A percentile compares a stretch with the other conserved stretches of the same genome.
phyloP scores from a whole-genome alignment of 169 alveolate genomes.

The Plasmodium vinckei region DNA sequence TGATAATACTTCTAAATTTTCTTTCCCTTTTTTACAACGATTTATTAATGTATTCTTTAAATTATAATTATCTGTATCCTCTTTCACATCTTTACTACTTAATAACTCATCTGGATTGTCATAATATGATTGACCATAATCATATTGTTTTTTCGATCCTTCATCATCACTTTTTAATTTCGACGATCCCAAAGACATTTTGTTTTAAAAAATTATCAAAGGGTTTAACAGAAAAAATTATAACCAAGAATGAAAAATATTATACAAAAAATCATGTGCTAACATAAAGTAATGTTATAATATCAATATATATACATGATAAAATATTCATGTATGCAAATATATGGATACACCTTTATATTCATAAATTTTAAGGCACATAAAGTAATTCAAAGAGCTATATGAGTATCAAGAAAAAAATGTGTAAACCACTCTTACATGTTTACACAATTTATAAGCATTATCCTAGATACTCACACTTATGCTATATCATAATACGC shows the following conservation, averaged over 20 bases:
- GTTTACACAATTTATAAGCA: no score
- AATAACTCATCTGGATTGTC: constrained; percentile 39
- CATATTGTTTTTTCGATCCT: constrained; percentile 18
- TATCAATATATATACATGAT: no score
- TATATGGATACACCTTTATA: no score
- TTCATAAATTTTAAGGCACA: no score
- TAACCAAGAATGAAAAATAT: neutral
- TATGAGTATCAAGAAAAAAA: no score
- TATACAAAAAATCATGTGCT: neutral
- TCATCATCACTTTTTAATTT: constrained; percentile 9
- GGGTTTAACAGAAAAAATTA: neutral
- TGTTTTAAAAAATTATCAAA: constrained; percentile 10
- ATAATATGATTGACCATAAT: constrained; percentile 21
- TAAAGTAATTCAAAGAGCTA: no score
- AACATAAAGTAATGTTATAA: no score
- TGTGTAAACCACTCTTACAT: no score
- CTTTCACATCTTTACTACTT: constrained; percentile 11
- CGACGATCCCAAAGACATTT: constrained; percentile 57
- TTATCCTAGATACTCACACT: no score
- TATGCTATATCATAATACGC: no score
- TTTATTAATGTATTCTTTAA: constrained; percentile 26
- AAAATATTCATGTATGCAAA: no score
- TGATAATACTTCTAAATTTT: constrained; percentile 6
- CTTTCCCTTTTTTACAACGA: constrained; percentile 24
- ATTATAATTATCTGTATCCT: constrained; percentile 8